These are phyloP conservation scores for Pseudocercospora musae DNA, from an alignment of 2,329 filamentous ascomycete genomes.

Conservation along the genomic window DNA sequence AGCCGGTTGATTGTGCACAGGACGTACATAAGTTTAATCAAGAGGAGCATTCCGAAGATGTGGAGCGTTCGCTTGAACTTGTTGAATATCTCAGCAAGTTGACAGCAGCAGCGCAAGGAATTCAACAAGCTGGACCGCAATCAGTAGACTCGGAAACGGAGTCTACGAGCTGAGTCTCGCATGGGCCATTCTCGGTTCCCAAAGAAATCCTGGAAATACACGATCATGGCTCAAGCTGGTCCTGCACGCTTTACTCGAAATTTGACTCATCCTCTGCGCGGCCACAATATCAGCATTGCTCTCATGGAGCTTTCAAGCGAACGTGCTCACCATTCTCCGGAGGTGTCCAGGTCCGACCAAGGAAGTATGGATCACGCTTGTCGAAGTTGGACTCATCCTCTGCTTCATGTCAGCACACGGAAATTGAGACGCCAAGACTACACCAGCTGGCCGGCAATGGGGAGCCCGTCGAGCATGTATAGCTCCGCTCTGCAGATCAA, in stretches of 20 bases:
- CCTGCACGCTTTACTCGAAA: background rate
- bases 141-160: too few relatives aligned
- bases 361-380: background rate
- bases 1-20: too few relatives aligned
- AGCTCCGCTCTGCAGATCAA: too few relatives aligned
- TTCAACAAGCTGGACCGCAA: too few relatives aligned
- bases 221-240: background rate
- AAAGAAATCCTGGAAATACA: background rate
- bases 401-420: background rate
- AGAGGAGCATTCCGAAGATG: too few relatives aligned
- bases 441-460: too few relatives aligned
- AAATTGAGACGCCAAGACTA: too few relatives aligned
- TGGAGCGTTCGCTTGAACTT: background rate
- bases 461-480: too few relatives aligned
- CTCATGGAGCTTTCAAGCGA: too few relatives aligned
- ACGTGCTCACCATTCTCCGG: background rate
- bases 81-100: background rate
- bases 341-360: background rate
- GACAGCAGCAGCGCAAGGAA: background rate
- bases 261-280: background rate
- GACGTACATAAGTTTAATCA: too few relatives aligned
- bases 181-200: background rate
- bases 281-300: background rate
- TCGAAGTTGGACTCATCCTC: background rate
- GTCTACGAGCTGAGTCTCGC: too few relatives aligned